These are phyloP conservation scores for Wallacemonas sp. DNA, from an alignment of 208 protist genomes.

Conservation along the genomic window DNA sequence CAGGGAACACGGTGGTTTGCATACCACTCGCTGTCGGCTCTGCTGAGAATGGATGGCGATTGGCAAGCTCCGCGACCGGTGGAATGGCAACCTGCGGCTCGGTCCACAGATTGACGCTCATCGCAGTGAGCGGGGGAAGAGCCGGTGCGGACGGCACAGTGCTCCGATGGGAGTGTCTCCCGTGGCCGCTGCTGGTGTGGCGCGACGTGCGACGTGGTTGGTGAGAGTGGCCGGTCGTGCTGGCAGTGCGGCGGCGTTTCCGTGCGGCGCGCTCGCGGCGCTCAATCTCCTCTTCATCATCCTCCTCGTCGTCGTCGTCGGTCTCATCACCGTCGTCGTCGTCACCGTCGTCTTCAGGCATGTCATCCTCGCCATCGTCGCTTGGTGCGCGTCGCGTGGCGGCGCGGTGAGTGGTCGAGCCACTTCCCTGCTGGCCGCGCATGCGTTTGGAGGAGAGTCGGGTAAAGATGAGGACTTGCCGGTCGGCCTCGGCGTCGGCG, in stretches of 20 bases:
- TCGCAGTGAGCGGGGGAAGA: constrained; percentile 36
- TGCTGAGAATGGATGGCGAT: constrained; percentile 46
- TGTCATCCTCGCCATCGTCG: constrained; percentile 27
- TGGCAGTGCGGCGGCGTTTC: neutral
- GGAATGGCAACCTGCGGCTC: constrained; percentile 41
- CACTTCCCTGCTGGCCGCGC: neutral
- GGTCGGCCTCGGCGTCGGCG: constrained; percentile 17
- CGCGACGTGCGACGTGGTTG: neutral
- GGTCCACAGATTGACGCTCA: constrained; percentile 75
- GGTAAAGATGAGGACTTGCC: constrained; percentile 39
- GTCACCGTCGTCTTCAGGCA: constrained; percentile 1
- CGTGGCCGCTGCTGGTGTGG: constrained; percentile 9
- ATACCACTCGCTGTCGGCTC: constrained; percentile 28
- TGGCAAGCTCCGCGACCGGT: constrained; percentile 33
- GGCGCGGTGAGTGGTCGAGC: neutral
- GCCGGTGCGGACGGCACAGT: neutral
- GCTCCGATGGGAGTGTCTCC: neutral
- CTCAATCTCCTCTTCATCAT: constrained; percentile 21
- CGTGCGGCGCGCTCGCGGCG: constrained; percentile 13
- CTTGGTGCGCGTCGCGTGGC: neutral
- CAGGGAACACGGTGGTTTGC: constrained; percentile 71
- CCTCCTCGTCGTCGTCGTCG: constrained; percentile 19
- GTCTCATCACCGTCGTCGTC: constrained; percentile 16
- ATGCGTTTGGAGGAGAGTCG: constrained; percentile 25
- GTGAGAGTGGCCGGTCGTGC: neutral